Percentiles rank a stretch among this genome's conserved stretches.
Evolutionary conservation across 768 basidiomycete species (phyloP).

Genomic region (Lactarius trivialis): DNA sequence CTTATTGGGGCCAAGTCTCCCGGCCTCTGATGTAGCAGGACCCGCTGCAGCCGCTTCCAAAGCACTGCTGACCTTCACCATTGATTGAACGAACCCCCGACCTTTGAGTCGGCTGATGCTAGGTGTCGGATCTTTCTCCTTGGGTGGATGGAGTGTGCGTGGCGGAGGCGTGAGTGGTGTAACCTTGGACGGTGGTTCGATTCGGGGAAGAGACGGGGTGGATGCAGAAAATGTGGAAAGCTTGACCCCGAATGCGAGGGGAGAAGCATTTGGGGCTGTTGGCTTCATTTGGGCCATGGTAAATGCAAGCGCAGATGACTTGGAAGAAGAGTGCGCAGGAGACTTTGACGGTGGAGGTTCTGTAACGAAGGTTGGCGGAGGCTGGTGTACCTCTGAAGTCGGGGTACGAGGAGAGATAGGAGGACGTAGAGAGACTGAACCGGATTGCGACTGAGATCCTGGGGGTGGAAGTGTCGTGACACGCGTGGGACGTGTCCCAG

Average conservation of each 20-base stretch:
- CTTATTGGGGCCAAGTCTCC: constrained; percentile 7
- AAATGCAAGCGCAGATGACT: not conserved
- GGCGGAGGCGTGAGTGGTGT: constrained; percentile 39
- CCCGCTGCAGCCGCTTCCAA: constrained; percentile 35
- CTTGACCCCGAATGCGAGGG: constrained; percentile 19
- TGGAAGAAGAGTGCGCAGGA: constrained; percentile 20
- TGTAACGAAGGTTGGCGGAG: not conserved
- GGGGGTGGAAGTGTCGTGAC: not conserved
- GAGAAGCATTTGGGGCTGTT: constrained; percentile 30
- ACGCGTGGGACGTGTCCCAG: not conserved
- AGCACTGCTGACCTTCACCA: constrained; percentile 64
- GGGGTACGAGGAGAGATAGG: constrained; percentile 2
- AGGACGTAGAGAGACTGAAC: constrained; percentile 2
- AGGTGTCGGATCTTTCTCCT: constrained; percentile 68
- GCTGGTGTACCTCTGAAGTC: not conserved
- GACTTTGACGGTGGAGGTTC: not conserved
- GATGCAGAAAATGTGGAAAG: constrained; percentile 25
- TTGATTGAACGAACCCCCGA: constrained; percentile 78
- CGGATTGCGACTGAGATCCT: not conserved
- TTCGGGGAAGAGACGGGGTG: constrained; percentile 41
- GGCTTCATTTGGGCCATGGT: constrained; percentile 24
- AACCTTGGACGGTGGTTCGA: constrained; percentile 44
- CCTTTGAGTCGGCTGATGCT: constrained; percentile 79
- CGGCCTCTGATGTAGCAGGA: constrained; percentile 27
- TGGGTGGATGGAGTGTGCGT: constrained; percentile 52